Conservation (phyloP, 129 eudicot genomes). For the Saussurea involucrata region DNA sequence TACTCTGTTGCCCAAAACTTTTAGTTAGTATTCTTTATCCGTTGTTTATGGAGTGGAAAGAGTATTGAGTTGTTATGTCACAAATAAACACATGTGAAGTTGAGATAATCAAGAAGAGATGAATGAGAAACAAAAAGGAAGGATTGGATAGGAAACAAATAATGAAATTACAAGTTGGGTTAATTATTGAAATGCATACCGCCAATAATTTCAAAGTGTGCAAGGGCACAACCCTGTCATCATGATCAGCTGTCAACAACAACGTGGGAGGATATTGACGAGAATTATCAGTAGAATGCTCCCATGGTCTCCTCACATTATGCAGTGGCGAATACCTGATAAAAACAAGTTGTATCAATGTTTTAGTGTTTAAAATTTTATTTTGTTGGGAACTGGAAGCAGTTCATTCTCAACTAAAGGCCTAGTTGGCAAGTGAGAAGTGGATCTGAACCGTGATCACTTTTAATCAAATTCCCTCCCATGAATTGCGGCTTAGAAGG, state of each 20-base stretch:
- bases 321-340: slow-evolving; percentile 96
- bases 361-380: not conserved
- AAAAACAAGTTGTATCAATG: not conserved
- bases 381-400: not conserved
- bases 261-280: slow-evolving; percentile 83
- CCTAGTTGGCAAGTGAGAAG: too few species aligned
- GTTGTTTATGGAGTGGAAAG: not conserved
- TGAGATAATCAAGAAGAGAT: not conserved
- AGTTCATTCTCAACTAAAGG: too few species aligned
- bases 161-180: not conserved
- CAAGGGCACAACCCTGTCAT: slow-evolving; percentile 95
- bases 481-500: too few species aligned
- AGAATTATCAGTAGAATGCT: slow-evolving; percentile 41
- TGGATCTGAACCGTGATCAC: too few species aligned
- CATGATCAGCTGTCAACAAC: slow-evolving; percentile 96
- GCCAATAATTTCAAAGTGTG: slow-evolving; percentile 88
- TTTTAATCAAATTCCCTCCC: too few species aligned
- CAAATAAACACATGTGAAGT: not conserved
- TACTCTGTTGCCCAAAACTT: not conserved
- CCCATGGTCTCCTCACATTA: slow-evolving; percentile 98
- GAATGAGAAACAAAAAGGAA: not conserved
- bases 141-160: not conserved
- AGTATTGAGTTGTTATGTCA: not conserved
- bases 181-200: slow-evolving; percentile 36
- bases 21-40: not conserved